Percentiles rank a stretch among this genome's conserved stretches.
Conservation (phyloP, 805 yeast species). For the Millerozyma acaciae region DNA sequence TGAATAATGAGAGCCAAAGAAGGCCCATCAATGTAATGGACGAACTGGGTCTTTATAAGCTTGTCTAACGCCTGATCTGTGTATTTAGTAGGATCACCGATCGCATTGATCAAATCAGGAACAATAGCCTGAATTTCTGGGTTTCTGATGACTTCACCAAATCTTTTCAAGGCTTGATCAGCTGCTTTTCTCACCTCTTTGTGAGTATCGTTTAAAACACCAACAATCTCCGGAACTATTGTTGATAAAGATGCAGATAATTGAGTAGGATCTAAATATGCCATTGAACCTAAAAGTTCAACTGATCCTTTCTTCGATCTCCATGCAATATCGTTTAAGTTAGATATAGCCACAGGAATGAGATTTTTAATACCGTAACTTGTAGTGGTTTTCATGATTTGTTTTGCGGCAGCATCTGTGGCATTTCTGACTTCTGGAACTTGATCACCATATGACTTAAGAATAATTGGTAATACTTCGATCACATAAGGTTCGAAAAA, state of each 20-base stretch:
- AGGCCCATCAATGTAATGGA: constrained; percentile 97
- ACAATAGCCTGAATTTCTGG: constrained; percentile 95
- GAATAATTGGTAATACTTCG: constrained; percentile 77
- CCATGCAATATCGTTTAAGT: constrained; percentile 89
- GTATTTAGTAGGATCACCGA: constrained; percentile 90
- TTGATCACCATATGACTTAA: constrained; percentile 81
- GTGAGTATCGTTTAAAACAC: constrained; percentile 90
- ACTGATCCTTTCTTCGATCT: constrained; percentile 96
- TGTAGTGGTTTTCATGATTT: constrained; percentile 87
- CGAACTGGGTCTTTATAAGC: constrained; percentile 85
- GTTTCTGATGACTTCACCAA: constrained; percentile 95
- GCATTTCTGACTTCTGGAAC: constrained; percentile 84
- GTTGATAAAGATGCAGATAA: constrained; percentile 82
- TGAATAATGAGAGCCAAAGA: constrained; percentile 92
- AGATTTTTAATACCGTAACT: constrained; percentile 86
- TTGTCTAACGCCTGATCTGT: constrained; percentile 87
- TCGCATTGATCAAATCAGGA: constrained; percentile 82
- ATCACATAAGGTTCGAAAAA: constrained; percentile 92
- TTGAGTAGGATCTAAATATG: constrained; percentile 92
- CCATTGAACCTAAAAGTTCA: constrained; percentile 95
- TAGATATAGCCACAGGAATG: constrained; percentile 85
- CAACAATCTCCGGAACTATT: constrained; percentile 94
- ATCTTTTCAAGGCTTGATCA: constrained; percentile 78
- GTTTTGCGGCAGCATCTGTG: constrained; percentile 80
- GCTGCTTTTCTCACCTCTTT: constrained; percentile 97